Conservation (phyloP, 2,329 filamentous ascomycete species). For the Aspergillus sp. region DNA sequence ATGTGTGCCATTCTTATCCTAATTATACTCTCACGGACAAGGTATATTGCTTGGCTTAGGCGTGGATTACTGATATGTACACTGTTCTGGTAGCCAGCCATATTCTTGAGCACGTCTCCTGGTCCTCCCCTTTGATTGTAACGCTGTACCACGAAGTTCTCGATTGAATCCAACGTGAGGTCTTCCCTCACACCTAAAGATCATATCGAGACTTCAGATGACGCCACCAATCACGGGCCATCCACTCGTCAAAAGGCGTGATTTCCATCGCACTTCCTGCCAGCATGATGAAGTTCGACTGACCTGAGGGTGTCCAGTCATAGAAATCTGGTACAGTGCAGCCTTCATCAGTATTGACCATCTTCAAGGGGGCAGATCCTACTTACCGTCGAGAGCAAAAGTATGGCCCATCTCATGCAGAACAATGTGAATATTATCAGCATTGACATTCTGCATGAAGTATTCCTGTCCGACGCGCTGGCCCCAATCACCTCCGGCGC, state of each 20-base stretch:
- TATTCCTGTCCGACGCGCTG: conserved; percentile 14
- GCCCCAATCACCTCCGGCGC: conserved; percentile 16
- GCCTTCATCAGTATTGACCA: not conserved
- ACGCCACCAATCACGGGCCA: conserved; percentile 17
- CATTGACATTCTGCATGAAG: conserved; percentile 11
- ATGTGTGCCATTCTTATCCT: too few species aligned
- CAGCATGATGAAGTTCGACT: conserved; percentile 14
- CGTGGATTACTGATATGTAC: too few species aligned
- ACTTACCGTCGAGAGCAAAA: conserved; percentile 14
- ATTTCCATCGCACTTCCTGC: conserved; percentile 14
- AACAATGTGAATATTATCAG: conserved; percentile 13
- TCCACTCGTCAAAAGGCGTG: conserved; percentile 16
- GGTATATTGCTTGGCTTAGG: too few species aligned
- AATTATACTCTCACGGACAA: too few species aligned
- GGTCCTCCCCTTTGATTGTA: not conserved
- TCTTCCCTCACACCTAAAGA: not conserved
- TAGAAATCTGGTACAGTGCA: conserved; percentile 10
- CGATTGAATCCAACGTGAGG: too few species aligned
- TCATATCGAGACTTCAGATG: conserved; percentile 14
- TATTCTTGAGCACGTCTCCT: too few species aligned
- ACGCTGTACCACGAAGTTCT: too few species aligned
- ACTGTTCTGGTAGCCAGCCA: too few species aligned
- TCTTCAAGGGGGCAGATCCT: too few species aligned
- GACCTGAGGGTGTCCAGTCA: conserved; percentile 15
- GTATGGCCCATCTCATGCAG: conserved; percentile 17